A percentile compares a stretch with the other conserved stretches of the same genome.
Conservation (phyloP, 805 yeast species). For the Saturnispora bothae region DNA sequence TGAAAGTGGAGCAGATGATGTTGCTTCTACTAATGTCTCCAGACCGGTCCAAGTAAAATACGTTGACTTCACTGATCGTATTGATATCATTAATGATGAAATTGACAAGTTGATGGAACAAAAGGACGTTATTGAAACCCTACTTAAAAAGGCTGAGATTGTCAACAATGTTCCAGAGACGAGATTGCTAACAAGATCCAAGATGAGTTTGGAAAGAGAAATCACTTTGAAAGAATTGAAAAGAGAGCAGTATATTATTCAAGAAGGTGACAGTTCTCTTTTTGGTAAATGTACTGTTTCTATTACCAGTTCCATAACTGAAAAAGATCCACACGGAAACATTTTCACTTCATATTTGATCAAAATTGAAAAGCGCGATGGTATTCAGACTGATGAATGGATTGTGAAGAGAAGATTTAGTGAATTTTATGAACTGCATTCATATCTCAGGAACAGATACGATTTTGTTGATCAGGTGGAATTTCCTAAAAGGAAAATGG, state of each 20-base stretch:
- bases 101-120: constrained; percentile 54
- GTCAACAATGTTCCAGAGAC: constrained; percentile 67
- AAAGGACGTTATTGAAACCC: constrained; percentile 50
- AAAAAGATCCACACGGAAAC: constrained; percentile 39
- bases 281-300: constrained; percentile 52
- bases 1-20: constrained; percentile 12
- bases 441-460: constrained; percentile 45
- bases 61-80: constrained; percentile 50
- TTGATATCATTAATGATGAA: constrained; percentile 45
- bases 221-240: constrained; percentile 63
- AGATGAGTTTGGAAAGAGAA: constrained; percentile 56
- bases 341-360: constrained; percentile 66
- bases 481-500: constrained; percentile 53
- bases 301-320: constrained; percentile 45
- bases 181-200: constrained; percentile 58
- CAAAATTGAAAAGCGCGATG: constrained; percentile 49
- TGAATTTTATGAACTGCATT: constrained; percentile 67
- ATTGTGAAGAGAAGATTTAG: constrained; percentile 81
- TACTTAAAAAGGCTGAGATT: constrained; percentile 72
- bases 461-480: constrained; percentile 38
- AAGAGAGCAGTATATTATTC: constrained; percentile 71
- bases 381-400: constrained; percentile 58
- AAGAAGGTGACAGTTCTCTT: constrained; percentile 70
- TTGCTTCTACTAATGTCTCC: neutral
- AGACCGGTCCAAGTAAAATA: neutral